Evolutionary conservation across 83 land plant species (phyloP), one percentile per base, ranked within the genome.

Genomic region (Diphasiastrum complanatum): DNA sequence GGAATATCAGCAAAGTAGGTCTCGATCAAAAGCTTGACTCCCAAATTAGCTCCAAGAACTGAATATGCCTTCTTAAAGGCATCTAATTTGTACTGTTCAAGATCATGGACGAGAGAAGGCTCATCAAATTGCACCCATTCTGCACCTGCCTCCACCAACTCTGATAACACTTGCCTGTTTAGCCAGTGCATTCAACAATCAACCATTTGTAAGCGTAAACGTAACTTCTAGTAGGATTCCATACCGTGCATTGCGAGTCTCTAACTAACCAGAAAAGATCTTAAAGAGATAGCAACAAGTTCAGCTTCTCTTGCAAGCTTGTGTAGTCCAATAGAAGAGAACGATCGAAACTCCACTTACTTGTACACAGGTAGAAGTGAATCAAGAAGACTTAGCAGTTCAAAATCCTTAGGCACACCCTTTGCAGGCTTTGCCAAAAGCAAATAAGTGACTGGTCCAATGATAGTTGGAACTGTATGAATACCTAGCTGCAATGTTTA

Each of bases 1-100:
- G 91, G 80, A 43, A 85, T 52, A 75, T 89, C 87, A 60, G 91
- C 87, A 67, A 89, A 89, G 79, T 85, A 85, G 20, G 96, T 89
- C 63, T 83, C 96, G 54, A 89, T 60, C 16, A 89, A 53, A 5
- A 83, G 71, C 64, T 81, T 75, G 51, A 79, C 40, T 18, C 81
- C 87, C 65, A 75, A 33, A 4, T 72, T 55, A 34, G 78, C 75
- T 20, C 75, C 85, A 11, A 89, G 77, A 38, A 67, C 78, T 27
- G 77, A 33, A 57, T 86, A 84, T 11, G 85, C 92, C 65, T 64
- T 54, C 47, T 82, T 68, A 61, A 83, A 83, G 35, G 87, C 89
- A 36, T 77, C 53, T 36, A 81, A 61, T 47, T 86, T 60, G 31
- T 66, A 65, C 45, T 76, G 41, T 4, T 84, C 85, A 46, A 86